phyloP scores from a whole-genome alignment of 2,329 filamentous ascomycete species.

The Lojkania enalia region DNA sequence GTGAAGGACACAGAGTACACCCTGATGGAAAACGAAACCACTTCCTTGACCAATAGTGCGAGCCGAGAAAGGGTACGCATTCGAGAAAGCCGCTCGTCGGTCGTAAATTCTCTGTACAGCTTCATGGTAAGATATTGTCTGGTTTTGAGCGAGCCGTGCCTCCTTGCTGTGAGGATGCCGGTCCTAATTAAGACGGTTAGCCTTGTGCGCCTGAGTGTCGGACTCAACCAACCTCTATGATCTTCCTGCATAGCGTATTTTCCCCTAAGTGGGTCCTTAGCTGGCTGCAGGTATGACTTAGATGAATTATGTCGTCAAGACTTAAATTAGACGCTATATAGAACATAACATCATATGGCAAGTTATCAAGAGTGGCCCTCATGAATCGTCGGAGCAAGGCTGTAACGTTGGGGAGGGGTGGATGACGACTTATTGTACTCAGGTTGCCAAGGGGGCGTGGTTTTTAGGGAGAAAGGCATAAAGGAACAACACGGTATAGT shows the following conservation, averaged over 20 bases:
- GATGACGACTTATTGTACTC: not conserved
- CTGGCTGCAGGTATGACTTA: conserved; percentile 57
- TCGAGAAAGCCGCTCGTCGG: conserved; percentile 62
- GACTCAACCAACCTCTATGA: conserved; percentile 57
- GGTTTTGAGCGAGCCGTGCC: conserved; percentile 43
- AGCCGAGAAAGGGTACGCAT: conserved; percentile 64
- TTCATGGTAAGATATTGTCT: conserved; percentile 52
- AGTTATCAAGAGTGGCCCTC: conserved; percentile 43
- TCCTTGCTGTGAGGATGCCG: conserved; percentile 51
- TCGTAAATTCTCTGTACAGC: conserved; percentile 65
- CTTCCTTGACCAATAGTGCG: conserved; percentile 63
- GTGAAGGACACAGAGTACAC: conserved; percentile 66
- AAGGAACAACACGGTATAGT: not conserved
- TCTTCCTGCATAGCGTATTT: conserved; percentile 60
- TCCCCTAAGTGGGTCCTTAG: conserved; percentile 58
- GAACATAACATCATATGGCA: conserved; percentile 69
- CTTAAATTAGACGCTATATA: conserved; percentile 60
- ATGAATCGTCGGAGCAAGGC: conserved; percentile 20
- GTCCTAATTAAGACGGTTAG: conserved; percentile 38
- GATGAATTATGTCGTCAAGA: conserved; percentile 61
- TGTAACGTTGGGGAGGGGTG: not conserved
- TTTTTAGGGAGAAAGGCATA: not conserved
- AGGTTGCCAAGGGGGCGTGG: not conserved
- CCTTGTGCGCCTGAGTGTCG: conserved; percentile 12
- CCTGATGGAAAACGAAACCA: conserved; percentile 64